Evolutionary conservation across 345 rosid genomes (phyloP).

Genomic region (Brassica incana): DNA sequence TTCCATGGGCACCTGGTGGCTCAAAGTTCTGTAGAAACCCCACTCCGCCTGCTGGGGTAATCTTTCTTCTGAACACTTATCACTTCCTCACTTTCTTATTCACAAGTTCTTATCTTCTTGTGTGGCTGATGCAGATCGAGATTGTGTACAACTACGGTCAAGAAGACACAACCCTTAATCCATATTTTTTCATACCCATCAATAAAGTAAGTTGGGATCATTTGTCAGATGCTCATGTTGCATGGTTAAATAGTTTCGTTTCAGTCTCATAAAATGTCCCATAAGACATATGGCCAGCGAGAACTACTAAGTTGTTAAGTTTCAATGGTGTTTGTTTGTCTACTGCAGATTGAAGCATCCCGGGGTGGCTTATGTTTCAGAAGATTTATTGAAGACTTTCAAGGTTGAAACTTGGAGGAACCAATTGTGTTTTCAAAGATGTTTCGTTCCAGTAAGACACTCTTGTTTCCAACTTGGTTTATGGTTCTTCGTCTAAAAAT

Average conservation of each 20-base stretch:
- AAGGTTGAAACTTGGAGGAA: too few species aligned
- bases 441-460: constrained; percentile 25
- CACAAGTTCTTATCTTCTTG: constrained; percentile 3
- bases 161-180: constrained; percentile 70
- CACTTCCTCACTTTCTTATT: constrained; percentile 10
- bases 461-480: constrained; percentile 24
- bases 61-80: not conserved
- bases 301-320: not conserved
- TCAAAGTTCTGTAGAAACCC: constrained; percentile 90
- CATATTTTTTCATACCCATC: constrained; percentile 23
- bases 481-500: too few species aligned
- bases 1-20: constrained; percentile 99
- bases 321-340: constrained; percentile 16
- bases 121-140: constrained; percentile 70
- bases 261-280: not conserved
- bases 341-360: constrained; percentile 32
- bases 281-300: not conserved
- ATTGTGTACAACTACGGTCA: constrained; percentile 80
- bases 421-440: not conserved
- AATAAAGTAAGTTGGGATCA: constrained; percentile 34
- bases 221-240: too few species aligned
- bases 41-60: constrained; percentile 91
- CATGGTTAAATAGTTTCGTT: not conserved
- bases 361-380: constrained; percentile 10
- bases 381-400: constrained; percentile 11